Evolutionary conservation across 2,329 filamentous ascomycete genomes (phyloP).

Genomic region (Xylariaceae sp.): DNA sequence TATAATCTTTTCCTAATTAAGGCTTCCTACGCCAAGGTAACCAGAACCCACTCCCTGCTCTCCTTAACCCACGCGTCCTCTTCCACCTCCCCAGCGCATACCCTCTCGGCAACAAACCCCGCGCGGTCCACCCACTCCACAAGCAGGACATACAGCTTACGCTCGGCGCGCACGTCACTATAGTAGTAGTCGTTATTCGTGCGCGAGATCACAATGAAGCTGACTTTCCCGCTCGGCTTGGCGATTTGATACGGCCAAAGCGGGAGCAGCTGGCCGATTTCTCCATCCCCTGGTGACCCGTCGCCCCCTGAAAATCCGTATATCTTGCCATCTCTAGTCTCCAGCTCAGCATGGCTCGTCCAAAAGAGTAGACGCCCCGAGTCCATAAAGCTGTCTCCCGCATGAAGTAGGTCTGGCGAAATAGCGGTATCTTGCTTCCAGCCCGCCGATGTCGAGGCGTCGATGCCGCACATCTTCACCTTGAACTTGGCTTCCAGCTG

Average conservation of each 20-base stretch:
- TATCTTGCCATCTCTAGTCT: slow-evolving; percentile 17
- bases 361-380: slow-evolving; percentile 30
- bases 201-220: slow-evolving; percentile 28
- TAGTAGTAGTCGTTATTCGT: slow-evolving; percentile 22
- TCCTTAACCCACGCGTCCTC: slow-evolving; percentile 26
- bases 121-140: slow-evolving; percentile 27
- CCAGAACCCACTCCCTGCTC: slow-evolving; percentile 27
- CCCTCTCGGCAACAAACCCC: slow-evolving; percentile 21
- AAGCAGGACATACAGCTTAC: slow-evolving; percentile 22
- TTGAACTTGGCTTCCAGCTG: slow-evolving; percentile 11
- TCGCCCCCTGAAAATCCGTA: slow-evolving; percentile 12
- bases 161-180: slow-evolving; percentile 20
- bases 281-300: neutral
- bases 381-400: slow-evolving; percentile 19
- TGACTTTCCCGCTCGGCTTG: slow-evolving; percentile 18
- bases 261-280: slow-evolving; percentile 21
- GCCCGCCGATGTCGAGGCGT: slow-evolving; percentile 23
- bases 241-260: slow-evolving; percentile 14
- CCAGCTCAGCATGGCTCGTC: slow-evolving; percentile 26
- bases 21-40: slow-evolving; percentile 16
- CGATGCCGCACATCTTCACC: slow-evolving; percentile 26
- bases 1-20: no score
- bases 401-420: slow-evolving; percentile 11
- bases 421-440: slow-evolving; percentile 28
- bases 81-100: slow-evolving; percentile 20